Conservation (phyloP, 208 protist genomes). For the Trypanosoma theileri region DNA sequence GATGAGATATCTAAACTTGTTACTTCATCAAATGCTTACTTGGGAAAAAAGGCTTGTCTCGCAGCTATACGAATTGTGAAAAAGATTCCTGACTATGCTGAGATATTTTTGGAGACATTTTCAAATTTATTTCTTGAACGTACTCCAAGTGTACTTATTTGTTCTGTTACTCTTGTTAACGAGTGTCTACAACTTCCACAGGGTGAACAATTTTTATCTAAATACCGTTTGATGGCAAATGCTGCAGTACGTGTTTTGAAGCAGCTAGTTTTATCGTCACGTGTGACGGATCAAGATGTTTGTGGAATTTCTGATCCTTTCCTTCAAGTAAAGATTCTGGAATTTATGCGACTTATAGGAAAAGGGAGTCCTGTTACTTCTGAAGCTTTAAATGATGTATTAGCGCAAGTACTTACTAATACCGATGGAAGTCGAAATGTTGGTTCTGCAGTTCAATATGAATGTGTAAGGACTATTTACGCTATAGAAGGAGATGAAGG, state of each 20-base stretch:
- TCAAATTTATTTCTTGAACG: conserved; percentile 65
- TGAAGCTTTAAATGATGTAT: conserved; percentile 97
- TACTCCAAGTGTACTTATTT: conserved; percentile 84
- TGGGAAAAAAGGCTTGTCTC: conserved; percentile 95
- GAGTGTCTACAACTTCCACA: conserved; percentile 75
- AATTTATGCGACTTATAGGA: conserved; percentile 96
- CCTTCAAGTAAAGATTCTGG: conserved; percentile 96
- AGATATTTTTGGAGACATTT: conserved; percentile 93
- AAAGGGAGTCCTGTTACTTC: conserved; percentile 87
- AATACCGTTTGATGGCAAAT: conserved; percentile 88
- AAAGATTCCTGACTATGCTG: conserved; percentile 95
- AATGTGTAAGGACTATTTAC: conserved; percentile 98
- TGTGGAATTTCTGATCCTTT: conserved; percentile 97
- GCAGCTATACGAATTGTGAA: conserved; percentile 87
- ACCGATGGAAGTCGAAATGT: conserved; percentile 95
- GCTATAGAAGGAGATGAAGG: conserved; percentile 93
- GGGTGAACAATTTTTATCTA: conserved; percentile 47
- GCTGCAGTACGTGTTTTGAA: conserved; percentile 94
- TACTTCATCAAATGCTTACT: conserved; percentile 76
- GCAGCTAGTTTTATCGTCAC: conserved; percentile 93
- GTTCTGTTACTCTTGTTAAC: conserved; percentile 91
- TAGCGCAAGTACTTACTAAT: conserved; percentile 98
- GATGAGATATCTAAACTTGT: conserved; percentile 93
- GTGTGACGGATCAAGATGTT: conserved; percentile 95
- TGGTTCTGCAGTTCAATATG: conserved; percentile 98